Evolutionary conservation across 2,329 filamentous ascomycete genomes (phyloP), one percentile per base, ranked within the genome.

Genomic region (Arthrobotrys conoides): DNA sequence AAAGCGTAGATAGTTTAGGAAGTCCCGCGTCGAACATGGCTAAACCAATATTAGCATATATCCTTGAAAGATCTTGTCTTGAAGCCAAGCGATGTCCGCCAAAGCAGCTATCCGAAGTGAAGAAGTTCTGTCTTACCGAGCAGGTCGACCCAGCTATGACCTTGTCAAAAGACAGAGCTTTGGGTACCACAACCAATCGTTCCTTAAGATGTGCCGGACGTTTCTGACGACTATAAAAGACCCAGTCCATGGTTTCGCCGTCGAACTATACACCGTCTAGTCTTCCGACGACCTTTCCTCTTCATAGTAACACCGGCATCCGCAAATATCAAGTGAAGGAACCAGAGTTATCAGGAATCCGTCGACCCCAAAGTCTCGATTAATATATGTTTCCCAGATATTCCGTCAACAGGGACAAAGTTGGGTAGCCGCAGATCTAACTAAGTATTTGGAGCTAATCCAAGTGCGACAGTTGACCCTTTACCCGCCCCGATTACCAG

Each of bases 221-320:
- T 77, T 77, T 77, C 53, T 77, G 73, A 48, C 73, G 73, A 71
- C 73, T 77, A 77, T 77, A 71, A 71, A 77, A 77, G 67, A 77
- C 73, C 73, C 73, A 77, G 61, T 77, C 73, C 73, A 77, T 77
- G 73, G 66, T 77, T 71, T 77, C 73, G 73, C 73, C 73, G 73
- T 77, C 73, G 73, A 77, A 71, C 73, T 77, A 77, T 77, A 67
- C 73, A 77, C 73, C 73, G 67, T 77, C 73, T 77, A 67, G 73
- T 77, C 73, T 77, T 77, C 73, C 73, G 73, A 57, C 73, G 73
- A 71, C 67, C 67, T 68, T 77, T 77, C 61, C 53, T 77, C 73
- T 77, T 77, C 73, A 77, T 77, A 77, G 73, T 77, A 77, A 63
- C 67, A 55, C 59, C 63, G 73, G 71, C 73, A 77, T 77, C 66